phyloP scores from a whole-genome alignment of 805 yeast species.

The Starmerella bombi region DNA sequence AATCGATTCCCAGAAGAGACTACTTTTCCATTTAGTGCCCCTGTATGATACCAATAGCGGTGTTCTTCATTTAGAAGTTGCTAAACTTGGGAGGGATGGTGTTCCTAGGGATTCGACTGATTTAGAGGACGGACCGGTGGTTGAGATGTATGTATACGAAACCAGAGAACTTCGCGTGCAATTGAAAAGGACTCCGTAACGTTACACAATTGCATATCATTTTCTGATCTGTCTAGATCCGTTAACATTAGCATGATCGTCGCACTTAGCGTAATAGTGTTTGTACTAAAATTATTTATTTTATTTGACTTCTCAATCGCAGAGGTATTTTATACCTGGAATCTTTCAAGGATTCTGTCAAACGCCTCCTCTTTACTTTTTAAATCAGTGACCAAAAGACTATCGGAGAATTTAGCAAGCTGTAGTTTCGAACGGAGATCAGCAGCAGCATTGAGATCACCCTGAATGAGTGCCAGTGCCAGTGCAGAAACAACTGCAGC shows the following conservation, averaged over 20 bases:
- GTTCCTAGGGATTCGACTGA: not conserved
- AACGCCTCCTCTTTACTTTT: conserved; percentile 51
- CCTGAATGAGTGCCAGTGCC: conserved; percentile 46
- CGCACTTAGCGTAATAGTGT: too few relatives aligned
- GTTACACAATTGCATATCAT: too few relatives aligned
- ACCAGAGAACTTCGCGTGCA: conserved; percentile 7
- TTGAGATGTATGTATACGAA: conserved; percentile 7
- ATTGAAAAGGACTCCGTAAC: not conserved
- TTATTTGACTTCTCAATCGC: not conserved
- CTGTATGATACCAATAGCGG: not conserved
- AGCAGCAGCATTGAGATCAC: conserved; percentile 23
- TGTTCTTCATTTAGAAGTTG: not conserved
- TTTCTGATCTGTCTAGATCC: too few relatives aligned
- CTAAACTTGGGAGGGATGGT: not conserved
- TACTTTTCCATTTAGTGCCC: not conserved
- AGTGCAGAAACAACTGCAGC: conserved; percentile 48
- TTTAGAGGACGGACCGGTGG: not conserved
- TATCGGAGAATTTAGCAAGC: conserved; percentile 41
- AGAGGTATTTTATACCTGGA: conserved; percentile 4
- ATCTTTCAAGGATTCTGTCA: conserved; percentile 42
- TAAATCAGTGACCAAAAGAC: conserved; percentile 39
- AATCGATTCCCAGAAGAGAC: not conserved
- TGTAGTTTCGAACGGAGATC: conserved; percentile 13
- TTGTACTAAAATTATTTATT: not conserved
- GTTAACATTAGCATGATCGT: too few relatives aligned